These are phyloP conservation scores for Umbilicus rupestris DNA, from an alignment of 164 flowering plant genomes.

Conservation along the genomic window DNA sequence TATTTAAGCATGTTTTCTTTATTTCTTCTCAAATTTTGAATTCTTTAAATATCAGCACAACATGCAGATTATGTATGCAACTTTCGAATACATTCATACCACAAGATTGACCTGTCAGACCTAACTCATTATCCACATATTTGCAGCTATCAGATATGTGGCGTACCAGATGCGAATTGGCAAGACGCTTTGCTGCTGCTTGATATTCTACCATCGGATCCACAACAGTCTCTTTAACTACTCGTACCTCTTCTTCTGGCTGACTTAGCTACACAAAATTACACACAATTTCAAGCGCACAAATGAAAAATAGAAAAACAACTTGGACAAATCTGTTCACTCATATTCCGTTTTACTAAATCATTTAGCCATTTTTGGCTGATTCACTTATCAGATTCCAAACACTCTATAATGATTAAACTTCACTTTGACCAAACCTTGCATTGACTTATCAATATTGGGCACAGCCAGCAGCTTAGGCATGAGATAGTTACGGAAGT, in stretches of 20 bases:
- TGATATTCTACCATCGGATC: no score
- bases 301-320: no score
- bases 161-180: no score
- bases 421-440: conserved; percentile 36
- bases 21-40: no score
- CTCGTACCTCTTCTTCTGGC: conserved; percentile 52
- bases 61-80: no score
- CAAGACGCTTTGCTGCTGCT: no score
- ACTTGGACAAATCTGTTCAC: background rate
- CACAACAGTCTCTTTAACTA: no score
- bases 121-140: background rate
- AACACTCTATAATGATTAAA: background rate
- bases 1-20: no score
- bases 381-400: background rate
- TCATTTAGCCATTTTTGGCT: background rate
- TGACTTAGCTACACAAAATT: conserved; percentile 16
- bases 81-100: no score
- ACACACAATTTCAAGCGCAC: background rate
- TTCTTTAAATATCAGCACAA: no score
- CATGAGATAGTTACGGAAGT: conserved; percentile 90
- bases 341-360: background rate
- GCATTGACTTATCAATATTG: conserved; percentile 82
- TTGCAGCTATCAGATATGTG: no score
- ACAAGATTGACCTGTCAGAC: background rate
- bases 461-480: conserved; percentile 97